Conservation (phyloP, 1,139 yeast species). For the Blastobotrys persicus region DNA sequence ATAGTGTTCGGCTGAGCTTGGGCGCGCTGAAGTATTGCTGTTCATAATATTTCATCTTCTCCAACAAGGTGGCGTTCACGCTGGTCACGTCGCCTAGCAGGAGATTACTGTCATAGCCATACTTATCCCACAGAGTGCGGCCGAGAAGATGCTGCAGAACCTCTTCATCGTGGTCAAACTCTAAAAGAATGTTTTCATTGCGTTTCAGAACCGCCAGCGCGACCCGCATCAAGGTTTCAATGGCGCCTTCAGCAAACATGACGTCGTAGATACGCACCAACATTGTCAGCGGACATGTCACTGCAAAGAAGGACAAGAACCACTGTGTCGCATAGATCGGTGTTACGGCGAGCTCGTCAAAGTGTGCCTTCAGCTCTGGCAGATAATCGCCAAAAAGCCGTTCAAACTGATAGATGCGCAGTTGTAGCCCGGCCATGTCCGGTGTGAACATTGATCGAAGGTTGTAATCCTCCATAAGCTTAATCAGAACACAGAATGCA, state of each 20-base stretch:
- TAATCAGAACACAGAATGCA: conserved; percentile 55
- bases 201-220: conserved; percentile 55
- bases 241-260: conserved; percentile 63
- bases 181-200: conserved; percentile 52
- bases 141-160: conserved; percentile 60
- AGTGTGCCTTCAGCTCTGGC: conserved; percentile 47
- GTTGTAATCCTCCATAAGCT: conserved; percentile 62
- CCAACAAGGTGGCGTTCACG: conserved; percentile 6
- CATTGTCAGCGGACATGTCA: conserved; percentile 56
- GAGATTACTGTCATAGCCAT: conserved; percentile 47
- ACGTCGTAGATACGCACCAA: conserved; percentile 54
- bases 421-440: conserved; percentile 55
- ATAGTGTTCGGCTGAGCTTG: conserved; percentile 1
- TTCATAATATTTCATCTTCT: conserved; percentile 5
- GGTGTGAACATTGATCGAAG: conserved; percentile 58
- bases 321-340: conserved; percentile 50
- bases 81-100: conserved; percentile 48
- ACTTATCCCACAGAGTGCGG: conserved; percentile 49
- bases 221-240: conserved; percentile 58
- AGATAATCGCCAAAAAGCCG: conserved; percentile 44
- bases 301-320: conserved; percentile 65
- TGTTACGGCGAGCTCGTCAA: conserved; percentile 38
- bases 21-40: conserved; percentile 2
- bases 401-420: conserved; percentile 56
- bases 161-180: conserved; percentile 57